These are phyloP conservation scores for Blastobotrys malaysiensis DNA, from an alignment of 1,139 yeast species.

Conservation along the genomic window DNA sequence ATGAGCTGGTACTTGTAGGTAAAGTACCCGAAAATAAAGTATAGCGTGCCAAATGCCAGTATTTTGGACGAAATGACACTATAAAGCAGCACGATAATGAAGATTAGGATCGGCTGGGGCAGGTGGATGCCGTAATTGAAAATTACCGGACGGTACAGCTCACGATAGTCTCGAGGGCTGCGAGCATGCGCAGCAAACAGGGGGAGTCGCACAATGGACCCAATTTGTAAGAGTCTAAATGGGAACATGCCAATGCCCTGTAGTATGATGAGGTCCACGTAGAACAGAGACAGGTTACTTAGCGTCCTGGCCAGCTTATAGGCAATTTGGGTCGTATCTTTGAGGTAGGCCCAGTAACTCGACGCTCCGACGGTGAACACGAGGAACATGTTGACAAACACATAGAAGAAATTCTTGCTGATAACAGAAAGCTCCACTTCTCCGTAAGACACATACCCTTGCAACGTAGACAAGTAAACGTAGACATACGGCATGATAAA, in stretches of 20 bases:
- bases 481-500: conserved; percentile 70
- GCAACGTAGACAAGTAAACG: conserved; percentile 59
- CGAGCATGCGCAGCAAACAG: conserved; percentile 51
- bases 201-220: conserved; percentile 60
- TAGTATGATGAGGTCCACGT: conserved; percentile 72
- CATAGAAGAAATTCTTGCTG: conserved; percentile 75
- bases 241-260: conserved; percentile 89
- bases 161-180: conserved; percentile 65
- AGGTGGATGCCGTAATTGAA: conserved; percentile 77
- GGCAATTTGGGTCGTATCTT: conserved; percentile 77
- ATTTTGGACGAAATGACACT: conserved; percentile 71
- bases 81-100: conserved; percentile 70
- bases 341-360: conserved; percentile 58
- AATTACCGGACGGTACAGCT: conserved; percentile 67
- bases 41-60: conserved; percentile 63
- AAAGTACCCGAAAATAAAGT: conserved; percentile 68
- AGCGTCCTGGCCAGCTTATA: conserved; percentile 69
- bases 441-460: conserved; percentile 74
- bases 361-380: conserved; percentile 73
- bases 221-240: conserved; percentile 60
- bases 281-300: conserved; percentile 65
- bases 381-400: conserved; percentile 76
- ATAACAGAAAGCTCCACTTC: conserved; percentile 77
- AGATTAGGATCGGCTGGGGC: conserved; percentile 73
- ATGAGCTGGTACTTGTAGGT: conserved; percentile 77